Conservation (phyloP, 352 stramenopile genomes). For the Pythium scleroteichum region DNA sequence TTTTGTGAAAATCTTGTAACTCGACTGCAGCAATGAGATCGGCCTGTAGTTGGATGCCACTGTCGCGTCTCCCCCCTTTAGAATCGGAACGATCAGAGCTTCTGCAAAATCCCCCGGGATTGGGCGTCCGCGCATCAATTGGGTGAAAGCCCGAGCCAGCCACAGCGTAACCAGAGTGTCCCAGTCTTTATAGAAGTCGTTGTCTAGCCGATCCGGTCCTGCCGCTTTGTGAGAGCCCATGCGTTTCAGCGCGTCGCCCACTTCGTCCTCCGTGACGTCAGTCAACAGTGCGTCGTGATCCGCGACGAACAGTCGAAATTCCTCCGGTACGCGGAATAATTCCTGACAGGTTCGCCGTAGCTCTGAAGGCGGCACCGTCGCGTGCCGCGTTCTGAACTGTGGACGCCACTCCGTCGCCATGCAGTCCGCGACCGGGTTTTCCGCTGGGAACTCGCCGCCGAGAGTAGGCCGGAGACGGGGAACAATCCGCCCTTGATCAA, state of each 20-base stretch:
- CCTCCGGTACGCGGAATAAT: not conserved
- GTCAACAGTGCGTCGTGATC: not conserved
- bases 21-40: constrained; percentile 22
- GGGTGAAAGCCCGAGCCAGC: not conserved
- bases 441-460: no score
- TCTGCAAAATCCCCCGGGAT: not conserved
- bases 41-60: constrained; percentile 29
- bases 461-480: not conserved
- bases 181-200: constrained; percentile 18
- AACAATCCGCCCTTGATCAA: not conserved
- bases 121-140: not conserved
- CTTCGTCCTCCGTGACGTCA: constrained; percentile 6
- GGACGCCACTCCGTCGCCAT: not conserved
- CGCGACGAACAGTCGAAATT: not conserved
- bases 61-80: constrained; percentile 22
- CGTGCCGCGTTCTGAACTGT: not conserved
- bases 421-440: not conserved
- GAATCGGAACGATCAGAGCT: constrained; percentile 17
- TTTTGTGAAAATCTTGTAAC: constrained; percentile 31
- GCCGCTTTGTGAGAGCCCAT: constrained; percentile 4
- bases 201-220: constrained; percentile 2
- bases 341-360: not conserved
- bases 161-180: not conserved
- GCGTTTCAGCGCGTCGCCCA: not conserved
- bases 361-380: not conserved